Evolutionary conservation across 192 early-diverging fungal species (phyloP), one percentile per base, ranked within the genome.

Genomic region (Piromyces sp.): DNA sequence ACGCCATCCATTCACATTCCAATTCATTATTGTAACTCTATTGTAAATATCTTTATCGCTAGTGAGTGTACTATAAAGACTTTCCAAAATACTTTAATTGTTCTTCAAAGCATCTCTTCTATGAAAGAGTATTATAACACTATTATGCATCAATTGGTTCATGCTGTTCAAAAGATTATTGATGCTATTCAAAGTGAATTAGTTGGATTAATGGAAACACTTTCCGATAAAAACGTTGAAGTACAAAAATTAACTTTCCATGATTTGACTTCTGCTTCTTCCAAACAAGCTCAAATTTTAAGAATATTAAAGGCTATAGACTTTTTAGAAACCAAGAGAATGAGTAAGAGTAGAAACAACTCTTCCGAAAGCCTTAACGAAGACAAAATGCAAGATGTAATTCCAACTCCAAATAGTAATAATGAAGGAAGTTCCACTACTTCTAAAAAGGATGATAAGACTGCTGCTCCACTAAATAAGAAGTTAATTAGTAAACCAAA

Each of bases 301-400:
- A 93, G 97, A 29, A 91, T 99, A 30, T 90, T 99, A 81, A 98
- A 97, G 86, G 95, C 96, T 0, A 89, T 98, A 36, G 97, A 99
- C 85, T 99, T 95, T 16, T 81, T 30, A 86, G 84, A 30, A 79
- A 86, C 29, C 84, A 83, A 79, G 84, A 88, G 30, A 87, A 89
- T 79, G 88, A 89, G 80, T 87, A 89, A 30, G 85, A 86, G 28
- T 87, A 88, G 14, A 84, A 88, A 22, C 81, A 86, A 26, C 89
- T 89, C 29, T 26, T 89, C 83, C 11, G 79, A 83, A 83, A 22
- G 29, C 6, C 31, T 33, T 58, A 82, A 30, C n/a, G 68, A 29
- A 28, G 83, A 80, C n/a, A 30, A 40, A 28, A 80, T 30, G 30
- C 31, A 30, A 22, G 37, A 78, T 29, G 79, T 80, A 9, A 84